Evolutionary conservation across 2,329 filamentous ascomycete genomes (phyloP).

Genomic region (Nectriaceae sp.): DNA sequence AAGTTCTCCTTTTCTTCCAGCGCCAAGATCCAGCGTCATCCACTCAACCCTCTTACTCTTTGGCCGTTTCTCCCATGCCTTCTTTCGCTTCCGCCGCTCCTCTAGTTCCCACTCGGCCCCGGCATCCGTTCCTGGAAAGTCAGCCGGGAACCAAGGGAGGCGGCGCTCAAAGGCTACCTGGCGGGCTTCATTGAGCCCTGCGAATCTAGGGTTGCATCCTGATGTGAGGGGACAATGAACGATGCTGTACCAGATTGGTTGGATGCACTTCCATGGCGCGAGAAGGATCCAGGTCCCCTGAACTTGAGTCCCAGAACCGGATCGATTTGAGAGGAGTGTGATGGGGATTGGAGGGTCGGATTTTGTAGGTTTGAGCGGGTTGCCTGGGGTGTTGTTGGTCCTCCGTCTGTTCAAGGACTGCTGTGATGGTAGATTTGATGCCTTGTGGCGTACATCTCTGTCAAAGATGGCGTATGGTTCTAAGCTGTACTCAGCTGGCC

Average conservation of each 20-base stretch:
- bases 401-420: conserved; percentile 80
- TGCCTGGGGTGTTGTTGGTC: conserved; percentile 62
- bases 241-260: conserved; percentile 81
- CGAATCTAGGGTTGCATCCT: conserved; percentile 80
- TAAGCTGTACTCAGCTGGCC: conserved; percentile 62
- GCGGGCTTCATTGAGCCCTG: conserved; percentile 75
- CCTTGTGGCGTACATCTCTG: conserved; percentile 63
- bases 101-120: conserved; percentile 77
- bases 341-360: conserved; percentile 79
- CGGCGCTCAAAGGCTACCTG: conserved; percentile 82
- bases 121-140: conserved; percentile 77
- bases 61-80: conserved; percentile 75
- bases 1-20: conserved; percentile 76
- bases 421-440: conserved; percentile 70
- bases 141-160: conserved; percentile 81
- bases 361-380: conserved; percentile 55
- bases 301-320: conserved; percentile 46
- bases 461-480: conserved; percentile 64
- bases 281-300: conserved; percentile 81
- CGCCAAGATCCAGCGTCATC: conserved; percentile 72
- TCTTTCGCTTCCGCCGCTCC: conserved; percentile 69
- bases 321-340: conserved; percentile 64
- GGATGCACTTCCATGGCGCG: conserved; percentile 87
- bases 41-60: conserved; percentile 81
- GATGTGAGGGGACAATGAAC: conserved; percentile 80